Evolutionary conservation across 2,329 filamentous ascomycete species (phyloP).

Genomic region (Fonsecaea pugnacius): DNA sequence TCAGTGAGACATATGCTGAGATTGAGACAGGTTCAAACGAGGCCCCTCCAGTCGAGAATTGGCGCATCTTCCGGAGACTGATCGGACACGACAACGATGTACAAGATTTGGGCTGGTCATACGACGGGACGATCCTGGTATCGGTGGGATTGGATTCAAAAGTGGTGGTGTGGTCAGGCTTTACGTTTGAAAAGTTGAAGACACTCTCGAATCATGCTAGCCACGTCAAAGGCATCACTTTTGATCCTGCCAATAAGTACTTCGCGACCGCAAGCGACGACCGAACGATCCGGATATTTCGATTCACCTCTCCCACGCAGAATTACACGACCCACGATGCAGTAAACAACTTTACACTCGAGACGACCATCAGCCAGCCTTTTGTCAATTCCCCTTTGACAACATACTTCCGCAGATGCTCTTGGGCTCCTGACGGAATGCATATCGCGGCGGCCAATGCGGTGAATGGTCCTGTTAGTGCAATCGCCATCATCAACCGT

Average conservation of each 20-base stretch:
- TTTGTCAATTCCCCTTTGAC: conserved; percentile 92
- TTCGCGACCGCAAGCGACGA: conserved; percentile 98
- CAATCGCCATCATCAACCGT: conserved; percentile 92
- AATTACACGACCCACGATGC: conserved; percentile 95
- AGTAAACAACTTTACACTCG: conserved; percentile 92
- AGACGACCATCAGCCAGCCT: conserved; percentile 84
- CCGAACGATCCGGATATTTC: conserved; percentile 92
- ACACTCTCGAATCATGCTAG: conserved; percentile 90
- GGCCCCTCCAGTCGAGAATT: conserved; percentile 91
- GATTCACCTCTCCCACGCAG: conserved; percentile 86
- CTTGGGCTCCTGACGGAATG: conserved; percentile 96
- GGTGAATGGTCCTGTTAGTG: conserved; percentile 95
- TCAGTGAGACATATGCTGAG: conserved; percentile 26
- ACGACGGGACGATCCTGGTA: conserved; percentile 91
- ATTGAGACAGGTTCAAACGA: conserved; percentile 72
- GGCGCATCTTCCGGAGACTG: conserved; percentile 90
- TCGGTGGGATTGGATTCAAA: conserved; percentile 97
- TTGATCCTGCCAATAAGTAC: conserved; percentile 98
- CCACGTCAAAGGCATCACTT: conserved; percentile 98
- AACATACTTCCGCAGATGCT: conserved; percentile 94
- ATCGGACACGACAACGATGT: conserved; percentile 99
- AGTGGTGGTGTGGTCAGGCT: conserved; percentile 96
- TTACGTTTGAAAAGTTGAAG: conserved; percentile 98
- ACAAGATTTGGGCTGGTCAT: conserved; percentile 95
- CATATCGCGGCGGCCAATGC: conserved; percentile 97